Evolutionary conservation across 2,329 filamentous ascomycete species (phyloP), one percentile per base, ranked within the genome.

Genomic region (Hymenoscyphus fructigenus): DNA sequence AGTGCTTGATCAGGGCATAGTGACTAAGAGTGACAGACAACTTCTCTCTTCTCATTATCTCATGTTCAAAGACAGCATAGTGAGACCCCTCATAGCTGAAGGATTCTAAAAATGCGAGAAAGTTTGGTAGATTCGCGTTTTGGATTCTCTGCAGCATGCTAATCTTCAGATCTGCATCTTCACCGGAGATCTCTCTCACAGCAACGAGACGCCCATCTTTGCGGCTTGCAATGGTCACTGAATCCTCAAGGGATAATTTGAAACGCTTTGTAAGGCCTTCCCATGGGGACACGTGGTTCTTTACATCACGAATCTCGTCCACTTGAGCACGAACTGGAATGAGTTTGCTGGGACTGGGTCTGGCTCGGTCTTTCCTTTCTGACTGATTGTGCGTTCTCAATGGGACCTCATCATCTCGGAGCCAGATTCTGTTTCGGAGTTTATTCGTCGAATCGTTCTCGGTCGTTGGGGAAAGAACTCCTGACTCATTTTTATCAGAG

Each of bases 11-110:
- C 26, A 50, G 57, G 17, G 63, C 61, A 47, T 63, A 62, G 28
- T 64, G 61, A 58, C 28, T 56, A 62, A 68, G 64, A 36, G 55
- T 61, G 14, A 68, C 34, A 36, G 34, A 29, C 29, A 64, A 61
- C 58, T 53, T 66, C 50, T 66, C 61, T 38, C 36, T 36, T 29
- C 32, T 60, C 29, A n/a, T 60, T 26, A 63, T 57, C 53, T 64
- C 57, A 60, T 68, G 60, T 59, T 68, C 65, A 55, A 68, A 67
- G 29, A 67, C 41, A 38, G 47, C 50, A 64, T 63, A 68, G 15
- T n/a, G 50, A 59, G 60, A 66, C 28, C 57, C 63, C 63, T 65
- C 38, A 63, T 61, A 63, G 57, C 53, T 64, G 34, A 66, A 68
- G 32, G 56, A 60, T 57, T 64, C 55, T 36, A 67, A 56, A 36